These are phyloP conservation scores for Annulohypoxylon maeteangense DNA, from an alignment of 495 filamentous ascomycete species.

Conservation along the genomic window DNA sequence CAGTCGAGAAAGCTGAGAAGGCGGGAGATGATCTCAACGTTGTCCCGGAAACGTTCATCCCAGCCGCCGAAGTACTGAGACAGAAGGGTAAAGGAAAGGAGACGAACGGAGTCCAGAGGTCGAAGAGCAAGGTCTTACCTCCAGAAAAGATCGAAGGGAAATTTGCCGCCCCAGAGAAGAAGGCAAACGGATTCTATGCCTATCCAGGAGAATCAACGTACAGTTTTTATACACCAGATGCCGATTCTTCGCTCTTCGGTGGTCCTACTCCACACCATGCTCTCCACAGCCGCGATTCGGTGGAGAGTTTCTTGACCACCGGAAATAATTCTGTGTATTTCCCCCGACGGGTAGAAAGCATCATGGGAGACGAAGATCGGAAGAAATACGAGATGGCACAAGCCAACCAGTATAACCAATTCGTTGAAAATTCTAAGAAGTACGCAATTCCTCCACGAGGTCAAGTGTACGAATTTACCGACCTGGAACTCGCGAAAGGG, in stretches of 20 bases:
- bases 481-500: constrained; percentile 58
- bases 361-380: constrained; percentile 82
- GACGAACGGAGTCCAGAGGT: constrained; percentile 52
- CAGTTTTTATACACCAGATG: constrained; percentile 54
- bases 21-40: constrained; percentile 93
- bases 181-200: constrained; percentile 70
- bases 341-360: constrained; percentile 81
- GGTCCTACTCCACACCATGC: constrained; percentile 56
- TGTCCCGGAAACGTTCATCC: constrained; percentile 88
- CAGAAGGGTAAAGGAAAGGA: constrained; percentile 55
- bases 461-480: constrained; percentile 64
- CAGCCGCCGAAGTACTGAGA: constrained; percentile 67
- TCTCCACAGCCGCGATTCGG: constrained; percentile 70
- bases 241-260: constrained; percentile 36
- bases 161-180: constrained; percentile 70
- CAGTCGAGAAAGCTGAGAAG: constrained; percentile 80
- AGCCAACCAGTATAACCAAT: constrained; percentile 61
- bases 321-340: constrained; percentile 73
- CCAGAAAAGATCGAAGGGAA: constrained; percentile 77
- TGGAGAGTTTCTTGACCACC: constrained; percentile 77
- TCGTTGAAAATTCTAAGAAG: constrained; percentile 60
- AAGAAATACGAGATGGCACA: constrained; percentile 76
- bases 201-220: constrained; percentile 70
- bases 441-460: constrained; percentile 62
- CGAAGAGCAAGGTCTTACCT: constrained; percentile 71